phyloP scores from a whole-genome alignment of 1,284 basidiomycete species.

The Pyrrhoderma noxium region DNA sequence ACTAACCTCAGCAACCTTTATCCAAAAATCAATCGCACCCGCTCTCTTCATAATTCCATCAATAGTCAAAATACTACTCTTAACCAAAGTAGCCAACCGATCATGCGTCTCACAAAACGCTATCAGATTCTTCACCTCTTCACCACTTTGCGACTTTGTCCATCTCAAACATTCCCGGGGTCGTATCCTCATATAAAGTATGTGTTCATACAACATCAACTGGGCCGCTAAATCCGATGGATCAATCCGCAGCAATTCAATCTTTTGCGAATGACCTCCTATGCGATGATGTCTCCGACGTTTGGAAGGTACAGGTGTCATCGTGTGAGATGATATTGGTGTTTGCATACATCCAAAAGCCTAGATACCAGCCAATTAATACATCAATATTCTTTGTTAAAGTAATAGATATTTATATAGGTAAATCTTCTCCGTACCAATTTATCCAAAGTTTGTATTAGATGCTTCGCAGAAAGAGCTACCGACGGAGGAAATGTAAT shows the following conservation, averaged over 20 bases:
- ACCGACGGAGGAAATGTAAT: slow-evolving; percentile 38
- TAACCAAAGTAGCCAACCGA: slow-evolving; percentile 58
- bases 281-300: slow-evolving; percentile 24
- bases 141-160: slow-evolving; percentile 34
- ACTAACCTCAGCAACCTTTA: slow-evolving; percentile 67
- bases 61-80: slow-evolving; percentile 46
- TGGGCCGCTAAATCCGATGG: slow-evolving; percentile 55
- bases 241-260: slow-evolving; percentile 48
- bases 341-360: background rate
- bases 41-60: slow-evolving; percentile 46
- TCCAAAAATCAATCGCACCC: slow-evolving; percentile 63
- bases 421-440: slow-evolving; percentile 34
- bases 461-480: slow-evolving; percentile 39
- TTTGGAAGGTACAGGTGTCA: slow-evolving; percentile 23
- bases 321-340: background rate
- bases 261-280: slow-evolving; percentile 30
- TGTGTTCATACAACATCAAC: slow-evolving; percentile 50
- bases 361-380: background rate
- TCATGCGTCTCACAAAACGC: slow-evolving; percentile 56
- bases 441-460: slow-evolving; percentile 46
- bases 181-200: slow-evolving; percentile 50
- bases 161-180: slow-evolving; percentile 56
- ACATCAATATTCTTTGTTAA: too few species aligned
- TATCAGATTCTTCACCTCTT: slow-evolving; percentile 37
- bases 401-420: slow-evolving; percentile 14